Evolutionary conservation across 139 green algal genomes (phyloP), one percentile per base, ranked within the genome.

Genomic region (Nannochloris sp.): DNA sequence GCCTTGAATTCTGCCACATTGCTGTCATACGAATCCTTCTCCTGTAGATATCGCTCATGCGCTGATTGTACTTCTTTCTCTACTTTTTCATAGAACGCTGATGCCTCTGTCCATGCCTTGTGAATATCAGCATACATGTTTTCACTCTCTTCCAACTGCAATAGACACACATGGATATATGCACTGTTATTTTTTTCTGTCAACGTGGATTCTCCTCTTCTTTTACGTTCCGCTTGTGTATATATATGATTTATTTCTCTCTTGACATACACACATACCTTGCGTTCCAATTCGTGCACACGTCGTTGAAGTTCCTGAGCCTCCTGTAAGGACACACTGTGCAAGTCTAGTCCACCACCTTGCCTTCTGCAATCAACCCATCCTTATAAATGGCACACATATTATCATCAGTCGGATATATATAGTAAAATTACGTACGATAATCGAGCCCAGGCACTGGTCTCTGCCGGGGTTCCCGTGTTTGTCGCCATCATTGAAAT

Each of bases 81-180:
- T 40, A 71, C 50, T 3, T 34, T 43, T 6, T 65, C 19, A 31
- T 66, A 77, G 18, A 64, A 73, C 48, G 43, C 44, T 10, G 36
- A 55, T 2, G 50, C 70, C 25, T 54, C 57, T 43, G 72, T 65
- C 27, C 57, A 69, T 48, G 68, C 64, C 16, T 58, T 37, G 58
- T 60, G 72, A 15, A 72, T 56, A 14, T 62, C 57, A 5, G 51
- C 70, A 46, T 77, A 73, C 8, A 53, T 16, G 16, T 50, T 31
- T 68, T 77, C 64, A 16, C 29, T 24, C 29, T 73, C 70, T 1
- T 40, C n/a, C 8, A 77, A 44, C 64, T 77, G 64, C 48, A 31
- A 66, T 6, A 25, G 15, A 53, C 18, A 25, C 56, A 57, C 19
- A 64, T 7, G 50, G 10, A 29, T 16, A 23, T n/a, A 64, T 31